Base-by-base conservation (phyloP, 768 basidiomycete genomes). In the Pisolithus orientalis region DNA sequence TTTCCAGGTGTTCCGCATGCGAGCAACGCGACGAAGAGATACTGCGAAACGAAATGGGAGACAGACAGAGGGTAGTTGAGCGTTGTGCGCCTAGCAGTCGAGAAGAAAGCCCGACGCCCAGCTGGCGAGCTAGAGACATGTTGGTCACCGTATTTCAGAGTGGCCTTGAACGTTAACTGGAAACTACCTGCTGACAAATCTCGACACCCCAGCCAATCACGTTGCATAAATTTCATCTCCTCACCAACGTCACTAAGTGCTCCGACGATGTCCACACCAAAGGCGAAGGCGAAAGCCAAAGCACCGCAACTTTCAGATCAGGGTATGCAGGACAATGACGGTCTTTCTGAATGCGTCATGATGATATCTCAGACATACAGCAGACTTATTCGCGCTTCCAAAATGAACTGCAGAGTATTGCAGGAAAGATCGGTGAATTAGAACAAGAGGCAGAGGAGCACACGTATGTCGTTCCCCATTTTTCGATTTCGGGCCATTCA, bases 401-500 rank as follows among this genome's bases (percentile, higher is more conserved):
- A 69, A 89, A 80, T 70, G 95, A 98, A 46, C 74, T 98, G 28
- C 92, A 94, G 67, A 80, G 84, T n/a, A 72, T 98, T 27, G 92
- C 93, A 37, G 82, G 85, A 57, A 98, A 98, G 72, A 94, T 98
- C 60, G 90, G 90, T 55, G 96, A 99, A 70, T 78, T 99, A 31
- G 96, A 99, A 68, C 83, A 86, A 58, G 96, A 99, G 63, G 83
- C 91, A 17, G 96, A 99, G 56, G 96, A 99, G 65, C 94, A 99
- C 68, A 77, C 79, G 95, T 94, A 57, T 58, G 85, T 78, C 13
- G 40, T 44, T 53, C 45, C 51, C 31, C 34, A 44, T 5, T n/a
- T 49, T 47, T 43, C 53, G 47, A 31, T n/a, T 43, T 39, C 17
- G 28, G 13, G 16, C 31, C 37, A n/a, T 52, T 52, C 2, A 39